phyloP scores from a whole-genome alignment of 2,329 filamentous ascomycete genomes.

The Fusarium virguliforme region DNA sequence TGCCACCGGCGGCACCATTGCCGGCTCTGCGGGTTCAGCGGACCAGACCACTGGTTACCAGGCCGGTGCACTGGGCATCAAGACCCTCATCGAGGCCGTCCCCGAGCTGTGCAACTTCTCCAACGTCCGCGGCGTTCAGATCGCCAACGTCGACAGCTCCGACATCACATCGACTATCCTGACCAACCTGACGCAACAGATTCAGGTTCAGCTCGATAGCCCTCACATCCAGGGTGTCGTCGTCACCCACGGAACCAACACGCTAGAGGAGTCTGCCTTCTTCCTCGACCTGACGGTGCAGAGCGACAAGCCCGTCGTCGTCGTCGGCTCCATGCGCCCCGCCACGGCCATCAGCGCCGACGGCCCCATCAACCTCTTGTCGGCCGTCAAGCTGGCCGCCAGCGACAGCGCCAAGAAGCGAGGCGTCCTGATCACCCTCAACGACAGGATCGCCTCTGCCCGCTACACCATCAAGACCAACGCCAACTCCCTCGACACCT shows the following conservation, averaged over 20 bases:
- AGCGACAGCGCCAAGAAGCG: constrained; percentile 62
- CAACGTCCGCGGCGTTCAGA: constrained; percentile 68
- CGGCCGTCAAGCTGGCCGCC: constrained; percentile 71
- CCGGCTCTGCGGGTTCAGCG: constrained; percentile 63
- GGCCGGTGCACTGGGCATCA: constrained; percentile 62
- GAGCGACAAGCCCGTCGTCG: constrained; percentile 71
- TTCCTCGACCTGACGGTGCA: constrained; percentile 72
- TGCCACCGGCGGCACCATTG: constrained; percentile 72
- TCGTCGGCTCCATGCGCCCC: constrained; percentile 75
- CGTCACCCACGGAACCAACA: constrained; percentile 77
- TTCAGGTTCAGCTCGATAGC: constrained; percentile 63
- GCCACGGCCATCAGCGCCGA: constrained; percentile 74
- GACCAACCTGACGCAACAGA: constrained; percentile 63
- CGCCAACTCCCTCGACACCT: constrained; percentile 74
- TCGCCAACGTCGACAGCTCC: constrained; percentile 64
- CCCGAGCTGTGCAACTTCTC: constrained; percentile 68
- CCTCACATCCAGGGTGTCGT: constrained; percentile 65
- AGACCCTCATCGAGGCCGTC: constrained; percentile 67
- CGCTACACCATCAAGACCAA: constrained; percentile 74
- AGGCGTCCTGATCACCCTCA: constrained; percentile 73
- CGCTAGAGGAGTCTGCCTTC: constrained; percentile 74
- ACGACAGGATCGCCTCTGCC: constrained; percentile 71
- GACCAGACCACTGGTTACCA: constrained; percentile 63
- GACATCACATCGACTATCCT: constrained; percentile 65
- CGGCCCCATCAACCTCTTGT: constrained; percentile 73